phyloP scores from a whole-genome alignment of 2,329 filamentous ascomycete genomes.

The Botrytis deweyae region DNA sequence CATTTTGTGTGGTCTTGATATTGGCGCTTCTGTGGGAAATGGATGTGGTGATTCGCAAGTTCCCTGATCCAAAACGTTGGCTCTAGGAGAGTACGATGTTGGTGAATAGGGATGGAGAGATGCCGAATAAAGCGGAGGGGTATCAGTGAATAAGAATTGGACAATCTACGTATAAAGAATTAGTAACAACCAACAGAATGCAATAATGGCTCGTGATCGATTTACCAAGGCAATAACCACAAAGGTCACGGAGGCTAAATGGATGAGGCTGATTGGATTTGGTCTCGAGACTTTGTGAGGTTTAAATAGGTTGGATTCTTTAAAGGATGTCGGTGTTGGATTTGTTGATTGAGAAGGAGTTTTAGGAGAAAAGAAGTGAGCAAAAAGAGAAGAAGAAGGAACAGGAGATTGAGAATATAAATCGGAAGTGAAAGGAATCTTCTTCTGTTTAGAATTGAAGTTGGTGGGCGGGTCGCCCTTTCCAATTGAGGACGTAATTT shows the following conservation, averaged over 20 bases:
- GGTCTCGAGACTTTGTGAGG: slow-evolving; percentile 32
- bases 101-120: slow-evolving; percentile 37
- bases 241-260: slow-evolving; percentile 39
- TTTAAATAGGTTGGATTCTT: slow-evolving; percentile 14
- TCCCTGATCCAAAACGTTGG: slow-evolving; percentile 45
- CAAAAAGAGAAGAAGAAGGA: not conserved
- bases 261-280: slow-evolving; percentile 34
- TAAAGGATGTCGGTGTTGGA: not conserved
- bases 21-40: slow-evolving; percentile 54
- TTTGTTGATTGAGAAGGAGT: not conserved
- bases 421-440: slow-evolving; percentile 1
- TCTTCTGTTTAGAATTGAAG: slow-evolving; percentile 8
- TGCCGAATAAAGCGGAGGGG: slow-evolving; percentile 40
- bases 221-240: slow-evolving; percentile 38
- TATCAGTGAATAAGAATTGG: slow-evolving; percentile 49
- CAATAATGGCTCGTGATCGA: slow-evolving; percentile 9
- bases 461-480: slow-evolving; percentile 21
- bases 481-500: slow-evolving; percentile 24
- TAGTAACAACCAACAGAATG: not conserved
- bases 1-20: slow-evolving; percentile 60
- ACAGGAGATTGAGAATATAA: not conserved
- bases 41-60: slow-evolving; percentile 56
- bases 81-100: slow-evolving; percentile 45
- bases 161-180: slow-evolving; percentile 43
- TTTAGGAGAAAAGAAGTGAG: not conserved